Evolutionary conservation across 75 land plant species (phyloP), one percentile per base, ranked within the genome.

Genomic region (Adiantum capillusveneris): DNA sequence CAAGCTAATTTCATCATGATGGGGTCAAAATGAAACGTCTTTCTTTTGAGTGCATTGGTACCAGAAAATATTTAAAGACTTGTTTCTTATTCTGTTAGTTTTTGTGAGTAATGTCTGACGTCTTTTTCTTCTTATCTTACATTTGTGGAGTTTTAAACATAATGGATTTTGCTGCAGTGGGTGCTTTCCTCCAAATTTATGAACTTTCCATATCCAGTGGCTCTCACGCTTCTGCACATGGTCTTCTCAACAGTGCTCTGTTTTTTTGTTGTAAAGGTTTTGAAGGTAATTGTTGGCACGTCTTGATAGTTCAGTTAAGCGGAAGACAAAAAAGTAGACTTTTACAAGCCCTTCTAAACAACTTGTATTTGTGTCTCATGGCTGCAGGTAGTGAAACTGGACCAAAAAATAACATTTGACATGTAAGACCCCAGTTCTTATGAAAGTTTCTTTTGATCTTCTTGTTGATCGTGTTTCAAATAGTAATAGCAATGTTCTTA

Each of bases 151-250:
- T n/a, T n/a, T n/a, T n/a, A n/a, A n/a, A n/a, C n/a, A n/a, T n/a
- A n/a, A n/a, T n/a, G n/a, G n/a, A n/a, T n/a, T 36, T 7, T 39
- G 18, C 0, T 77, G 75, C 81, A 94, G 98, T 94, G 96, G 95
- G 90, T 94, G 44, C 73, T 94, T 44, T 94, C 98, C 20, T 80
- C 96, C 0, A 84, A 81, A 64, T 68, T 86, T 51, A 81, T 83
- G 44, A 87, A 84, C 65, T 94, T 94, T 57, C 96, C 98, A 5
- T 94, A 86, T 69, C 98, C 98, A 24, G 78, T 94, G 63, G 90
- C 77, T 6, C 64, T 94, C 56, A 94, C 98, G 31, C 77, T 94
- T 18, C 64, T 90, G 63, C 98, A 94, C 84, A 94, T 89, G 96
- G 65, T 90, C 52, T 94, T 94, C 69, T 94, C 98, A 17, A 76